Evolutionary conservation across 768 basidiomycete genomes (phyloP).

Genomic region (Tulasnella sp.): DNA sequence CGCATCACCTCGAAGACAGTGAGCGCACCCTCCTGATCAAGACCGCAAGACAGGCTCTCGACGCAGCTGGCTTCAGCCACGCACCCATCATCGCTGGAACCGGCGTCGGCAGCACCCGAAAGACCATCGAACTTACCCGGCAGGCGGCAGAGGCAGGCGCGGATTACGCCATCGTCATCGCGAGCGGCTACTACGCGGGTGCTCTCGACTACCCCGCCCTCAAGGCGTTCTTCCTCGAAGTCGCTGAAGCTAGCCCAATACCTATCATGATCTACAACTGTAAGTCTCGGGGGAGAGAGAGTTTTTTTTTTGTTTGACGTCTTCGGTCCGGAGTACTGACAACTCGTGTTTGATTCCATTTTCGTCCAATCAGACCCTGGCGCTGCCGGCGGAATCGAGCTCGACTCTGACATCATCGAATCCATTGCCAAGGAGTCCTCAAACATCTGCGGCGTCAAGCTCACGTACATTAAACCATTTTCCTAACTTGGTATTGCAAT

Average conservation of each 20-base stretch:
- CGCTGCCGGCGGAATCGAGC: constrained; percentile 80
- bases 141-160: constrained; percentile 81
- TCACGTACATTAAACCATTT: constrained; percentile 57
- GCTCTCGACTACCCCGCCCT: constrained; percentile 62
- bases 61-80: constrained; percentile 48
- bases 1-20: constrained; percentile 57
- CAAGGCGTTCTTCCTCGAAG: constrained; percentile 70
- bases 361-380: constrained; percentile 60
- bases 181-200: constrained; percentile 81
- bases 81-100: constrained; percentile 76
- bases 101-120: constrained; percentile 73
- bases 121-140: constrained; percentile 63
- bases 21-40: constrained; percentile 62
- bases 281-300: constrained; percentile 36
- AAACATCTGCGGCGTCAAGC: constrained; percentile 79
- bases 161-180: constrained; percentile 78
- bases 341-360: neutral
- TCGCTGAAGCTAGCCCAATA: constrained; percentile 70
- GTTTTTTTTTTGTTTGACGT: no score
- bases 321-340: no score
- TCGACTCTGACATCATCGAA: constrained; percentile 80
- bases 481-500: neutral
- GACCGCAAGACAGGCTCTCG: constrained; percentile 61
- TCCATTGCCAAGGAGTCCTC: constrained; percentile 68
- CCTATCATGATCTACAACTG: constrained; percentile 88